phyloP scores from a whole-genome alignment of 805 yeast genomes.

The Yarrowia sp. region DNA sequence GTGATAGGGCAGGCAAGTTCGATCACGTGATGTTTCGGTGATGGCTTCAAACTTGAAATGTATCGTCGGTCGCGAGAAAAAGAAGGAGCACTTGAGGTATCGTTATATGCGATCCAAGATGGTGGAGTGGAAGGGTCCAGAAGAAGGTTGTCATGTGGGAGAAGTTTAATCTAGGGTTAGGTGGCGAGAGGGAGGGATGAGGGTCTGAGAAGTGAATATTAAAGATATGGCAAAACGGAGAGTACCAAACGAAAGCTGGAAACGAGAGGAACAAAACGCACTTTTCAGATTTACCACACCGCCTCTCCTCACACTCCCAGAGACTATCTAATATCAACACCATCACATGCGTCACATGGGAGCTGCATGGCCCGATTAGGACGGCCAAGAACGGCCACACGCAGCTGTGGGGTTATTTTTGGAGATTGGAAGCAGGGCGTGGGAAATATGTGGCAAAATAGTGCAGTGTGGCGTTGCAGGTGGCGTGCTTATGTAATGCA shows the following conservation, averaged over 20 bases:
- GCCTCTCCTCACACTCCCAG: too few relatives aligned
- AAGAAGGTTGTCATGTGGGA: not conserved
- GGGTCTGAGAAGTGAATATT: not conserved
- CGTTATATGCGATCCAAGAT: conserved; percentile 9
- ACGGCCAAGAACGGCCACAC: conserved; percentile 2
- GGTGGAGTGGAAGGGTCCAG: conserved; percentile 13
- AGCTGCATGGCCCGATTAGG: conserved; percentile 10
- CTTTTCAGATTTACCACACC: too few relatives aligned
- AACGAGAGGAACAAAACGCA: too few relatives aligned
- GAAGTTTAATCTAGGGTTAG: conserved; percentile 1
- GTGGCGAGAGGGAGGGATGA: not conserved
- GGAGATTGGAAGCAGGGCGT: not conserved
- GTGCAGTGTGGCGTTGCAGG: too few relatives aligned
- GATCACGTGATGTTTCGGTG: conserved; percentile 17
- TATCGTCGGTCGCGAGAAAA: not conserved
- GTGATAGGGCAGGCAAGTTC: too few relatives aligned
- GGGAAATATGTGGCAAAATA: not conserved
- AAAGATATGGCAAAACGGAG: too few relatives aligned
- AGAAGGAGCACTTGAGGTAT: not conserved
- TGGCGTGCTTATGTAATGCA: too few relatives aligned
- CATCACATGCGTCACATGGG: conserved; percentile 14
- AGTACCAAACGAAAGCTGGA: too few relatives aligned
- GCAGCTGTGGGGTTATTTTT: conserved; percentile 6
- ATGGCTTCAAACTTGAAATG: not conserved
- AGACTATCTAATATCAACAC: not conserved